phyloP scores from a whole-genome alignment of 2,329 filamentous ascomycete species.

The Ramularia collo-cygni region DNA sequence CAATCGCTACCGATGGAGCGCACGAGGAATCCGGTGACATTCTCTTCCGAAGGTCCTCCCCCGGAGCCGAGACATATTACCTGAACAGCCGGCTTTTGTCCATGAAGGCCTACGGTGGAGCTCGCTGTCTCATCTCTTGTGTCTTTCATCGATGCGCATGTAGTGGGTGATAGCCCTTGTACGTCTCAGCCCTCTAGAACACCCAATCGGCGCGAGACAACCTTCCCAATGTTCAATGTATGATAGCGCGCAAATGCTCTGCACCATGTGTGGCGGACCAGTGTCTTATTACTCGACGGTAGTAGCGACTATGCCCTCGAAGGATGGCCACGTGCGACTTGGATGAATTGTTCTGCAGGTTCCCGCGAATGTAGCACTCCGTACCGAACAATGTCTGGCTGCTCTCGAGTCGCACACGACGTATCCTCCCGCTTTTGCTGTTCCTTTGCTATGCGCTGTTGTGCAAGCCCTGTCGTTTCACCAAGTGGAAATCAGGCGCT shows the following conservation, averaged over 20 bases:
- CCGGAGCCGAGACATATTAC: constrained; percentile 62
- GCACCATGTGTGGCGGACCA: not conserved
- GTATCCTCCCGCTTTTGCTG: no score
- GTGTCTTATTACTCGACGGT: no score
- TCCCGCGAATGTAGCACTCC: not conserved
- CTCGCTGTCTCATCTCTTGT: constrained; percentile 28
- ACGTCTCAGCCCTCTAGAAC: constrained; percentile 11
- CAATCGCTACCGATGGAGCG: constrained; percentile 73
- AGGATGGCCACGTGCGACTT: constrained; percentile 1
- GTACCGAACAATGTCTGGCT: no score
- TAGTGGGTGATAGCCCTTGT: constrained; percentile 13
- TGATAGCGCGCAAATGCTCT: not conserved
- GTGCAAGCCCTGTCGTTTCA: no score
- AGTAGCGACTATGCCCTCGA: not conserved
- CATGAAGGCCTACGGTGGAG: constrained; percentile 32
- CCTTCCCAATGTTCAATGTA: not conserved
- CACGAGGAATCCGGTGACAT: constrained; percentile 82
- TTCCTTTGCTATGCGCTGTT: no score
- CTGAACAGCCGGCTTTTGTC: constrained; percentile 35
- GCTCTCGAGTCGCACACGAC: no score
- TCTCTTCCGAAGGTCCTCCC: constrained; percentile 83
- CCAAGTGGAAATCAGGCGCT: no score
- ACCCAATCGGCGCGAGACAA: not conserved
- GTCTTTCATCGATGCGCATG: constrained; percentile 36
- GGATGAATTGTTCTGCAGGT: constrained; percentile 1